These are phyloP conservation scores for Ogataea philodendri DNA, from an alignment of 805 yeast species.

Conservation along the genomic window DNA sequence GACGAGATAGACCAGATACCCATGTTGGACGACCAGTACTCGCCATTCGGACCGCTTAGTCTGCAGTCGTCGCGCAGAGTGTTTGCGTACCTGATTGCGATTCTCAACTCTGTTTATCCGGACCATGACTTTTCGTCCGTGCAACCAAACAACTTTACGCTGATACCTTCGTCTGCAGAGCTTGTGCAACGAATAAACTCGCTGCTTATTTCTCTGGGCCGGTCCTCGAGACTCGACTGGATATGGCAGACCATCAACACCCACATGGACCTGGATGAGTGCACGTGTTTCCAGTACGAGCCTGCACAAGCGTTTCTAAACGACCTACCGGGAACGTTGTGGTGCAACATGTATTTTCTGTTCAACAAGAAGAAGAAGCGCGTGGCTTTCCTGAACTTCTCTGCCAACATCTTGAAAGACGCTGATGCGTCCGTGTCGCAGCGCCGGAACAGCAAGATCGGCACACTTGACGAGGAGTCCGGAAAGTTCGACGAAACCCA, in stretches of 20 bases:
- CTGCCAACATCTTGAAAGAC: constrained; percentile 40
- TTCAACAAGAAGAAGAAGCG: constrained; percentile 89
- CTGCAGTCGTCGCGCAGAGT: constrained; percentile 83
- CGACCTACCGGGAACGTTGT: constrained; percentile 56
- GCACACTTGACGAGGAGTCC: constrained; percentile 32
- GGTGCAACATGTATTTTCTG: constrained; percentile 88
- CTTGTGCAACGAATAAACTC: constrained; percentile 72
- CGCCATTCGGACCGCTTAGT: constrained; percentile 92
- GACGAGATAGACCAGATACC: constrained; percentile 4
- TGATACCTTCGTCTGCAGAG: constrained; percentile 48
- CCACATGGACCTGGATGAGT: constrained; percentile 71
- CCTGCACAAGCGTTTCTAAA: constrained; percentile 64
- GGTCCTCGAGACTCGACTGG: constrained; percentile 52
- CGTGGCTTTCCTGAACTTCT: constrained; percentile 80
- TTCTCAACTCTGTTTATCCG: constrained; percentile 88
- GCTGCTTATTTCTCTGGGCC: constrained; percentile 65
- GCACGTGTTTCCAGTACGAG: constrained; percentile 62
- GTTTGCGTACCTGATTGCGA: constrained; percentile 87
- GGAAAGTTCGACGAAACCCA: constrained; percentile 31
- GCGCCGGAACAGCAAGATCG: constrained; percentile 34
- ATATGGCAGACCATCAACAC: constrained; percentile 87
- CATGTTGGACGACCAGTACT: constrained; percentile 15
- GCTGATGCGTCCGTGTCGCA: constrained; percentile 31
- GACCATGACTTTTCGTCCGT: constrained; percentile 91
- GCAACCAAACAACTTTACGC: constrained; percentile 72